Evolutionary conservation across 1,284 basidiomycete genomes (phyloP), one percentile per base, ranked within the genome.

Genomic region (Singerocomus inundabilis): DNA sequence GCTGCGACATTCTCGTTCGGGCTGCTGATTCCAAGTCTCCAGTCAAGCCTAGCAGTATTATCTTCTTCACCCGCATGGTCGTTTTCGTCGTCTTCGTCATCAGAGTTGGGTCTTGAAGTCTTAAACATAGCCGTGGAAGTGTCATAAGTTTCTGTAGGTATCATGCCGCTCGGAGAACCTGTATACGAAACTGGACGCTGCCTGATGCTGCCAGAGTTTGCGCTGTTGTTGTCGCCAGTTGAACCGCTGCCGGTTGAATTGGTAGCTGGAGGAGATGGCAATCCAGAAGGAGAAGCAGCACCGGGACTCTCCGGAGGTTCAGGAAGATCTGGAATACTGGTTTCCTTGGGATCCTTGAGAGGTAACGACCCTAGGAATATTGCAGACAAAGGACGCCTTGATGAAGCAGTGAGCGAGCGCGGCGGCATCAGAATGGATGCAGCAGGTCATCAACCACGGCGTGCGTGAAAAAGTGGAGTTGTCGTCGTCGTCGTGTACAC

Each of bases 201-300:
- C 55, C 77, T 72, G 53, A 74, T 54, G 58, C 74, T 75, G 52
- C 80, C 76, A 34, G 73, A 64, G 53, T 72, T 74, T 28, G 77
- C 74, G 57, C 77, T 81, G 51, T 72, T 74, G 52, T 75, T 74
- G 62, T 84, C 82, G 44, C 82, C 84, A 3, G 80, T 80, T 60
- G 86, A 88, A 43, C 85, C 85, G 63, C 86, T 88, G 25, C 85
- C 86, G 2, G 86, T 88, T 16, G 86, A 89, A 61, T 88, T 89
- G 24, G 88, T 86, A 33, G 85, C 87, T 36, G 87, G 87, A 1
- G 87, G 87, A 15, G 85, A 88, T 2, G 87, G 88, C 6, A 90
- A 67, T 8, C 87, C 86, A 10, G 84, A 85, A 52, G 75, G 68
- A 48, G 58, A 70, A 53, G 65, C 71, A 65, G 58, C 72, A 8